Percentiles rank a stretch among this genome's conserved stretches.
These are phyloP conservation scores for Lentinula guzmanii DNA, from an alignment of 768 basidiomycete species.

Conservation along the genomic window DNA sequence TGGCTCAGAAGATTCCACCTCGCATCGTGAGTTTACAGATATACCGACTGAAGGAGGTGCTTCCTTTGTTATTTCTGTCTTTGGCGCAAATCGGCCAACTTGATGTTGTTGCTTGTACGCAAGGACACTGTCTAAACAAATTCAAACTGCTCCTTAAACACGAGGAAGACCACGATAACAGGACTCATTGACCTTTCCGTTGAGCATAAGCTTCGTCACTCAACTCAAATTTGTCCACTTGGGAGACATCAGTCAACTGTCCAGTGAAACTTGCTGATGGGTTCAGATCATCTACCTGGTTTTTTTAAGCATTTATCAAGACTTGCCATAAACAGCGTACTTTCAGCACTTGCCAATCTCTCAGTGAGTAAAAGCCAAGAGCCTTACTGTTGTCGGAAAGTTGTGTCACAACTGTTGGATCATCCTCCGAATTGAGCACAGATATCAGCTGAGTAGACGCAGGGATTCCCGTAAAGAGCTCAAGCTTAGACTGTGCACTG, in stretches of 20 bases:
- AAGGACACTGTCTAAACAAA: slow-evolving; percentile 69
- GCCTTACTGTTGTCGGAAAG: slow-evolving; percentile 63
- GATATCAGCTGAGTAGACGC: slow-evolving; percentile 63
- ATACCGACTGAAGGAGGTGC: slow-evolving; percentile 38
- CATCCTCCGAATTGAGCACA: slow-evolving; percentile 53
- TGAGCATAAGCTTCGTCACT: slow-evolving; percentile 75
- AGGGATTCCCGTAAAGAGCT: slow-evolving; percentile 88
- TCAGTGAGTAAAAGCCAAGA: slow-evolving; percentile 69
- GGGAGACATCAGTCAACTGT: slow-evolving; percentile 76
- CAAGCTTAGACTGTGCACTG: slow-evolving; percentile 62
- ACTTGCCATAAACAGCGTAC: slow-evolving; percentile 32
- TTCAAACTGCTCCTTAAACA: slow-evolving; percentile 5
- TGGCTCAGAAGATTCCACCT: slow-evolving; percentile 68
- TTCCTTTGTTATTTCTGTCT: slow-evolving; percentile 25
- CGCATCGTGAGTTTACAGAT: slow-evolving; percentile 68
- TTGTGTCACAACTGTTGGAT: slow-evolving; percentile 39
- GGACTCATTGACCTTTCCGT: slow-evolving; percentile 53
- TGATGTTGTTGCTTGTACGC: slow-evolving; percentile 84
- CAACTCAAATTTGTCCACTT: slow-evolving; percentile 92
- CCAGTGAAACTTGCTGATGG: slow-evolving; percentile 74
- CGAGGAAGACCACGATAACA: background rate
- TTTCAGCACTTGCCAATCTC: slow-evolving; percentile 77
- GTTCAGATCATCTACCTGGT: slow-evolving; percentile 68
- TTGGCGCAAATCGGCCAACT: slow-evolving; percentile 81
- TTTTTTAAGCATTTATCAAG: slow-evolving; percentile 2